Conservation (phyloP, 2,329 filamentous ascomycete genomes). For the Cladosporium sp. region DNA sequence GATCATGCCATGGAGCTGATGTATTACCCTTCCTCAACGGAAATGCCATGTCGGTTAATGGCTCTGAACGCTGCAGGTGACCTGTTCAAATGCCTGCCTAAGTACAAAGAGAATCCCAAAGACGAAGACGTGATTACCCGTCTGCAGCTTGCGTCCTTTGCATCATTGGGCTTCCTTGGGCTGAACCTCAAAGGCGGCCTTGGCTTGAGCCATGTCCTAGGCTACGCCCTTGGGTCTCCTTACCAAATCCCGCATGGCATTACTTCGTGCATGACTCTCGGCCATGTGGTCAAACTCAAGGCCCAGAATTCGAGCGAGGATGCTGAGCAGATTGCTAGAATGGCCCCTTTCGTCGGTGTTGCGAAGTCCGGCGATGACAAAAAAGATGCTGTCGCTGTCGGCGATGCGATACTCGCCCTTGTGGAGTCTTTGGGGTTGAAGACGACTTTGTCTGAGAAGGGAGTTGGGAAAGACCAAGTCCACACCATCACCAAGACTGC, state of each 20-base stretch:
- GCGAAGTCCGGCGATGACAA: constrained; percentile 33
- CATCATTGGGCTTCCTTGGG: constrained; percentile 45
- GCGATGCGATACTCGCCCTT: constrained; percentile 38
- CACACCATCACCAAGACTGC: constrained; percentile 39
- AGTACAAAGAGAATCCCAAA: constrained; percentile 40
- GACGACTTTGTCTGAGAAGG: constrained; percentile 41
- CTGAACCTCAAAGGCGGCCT: constrained; percentile 46
- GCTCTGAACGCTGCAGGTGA: constrained; percentile 39
- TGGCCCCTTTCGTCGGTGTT: constrained; percentile 41
- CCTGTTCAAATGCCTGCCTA: constrained; percentile 44
- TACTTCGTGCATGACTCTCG: constrained; percentile 49
- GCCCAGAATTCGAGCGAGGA: constrained; percentile 37
- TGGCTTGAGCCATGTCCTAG: constrained; percentile 38
- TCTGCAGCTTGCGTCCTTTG: constrained; percentile 48
- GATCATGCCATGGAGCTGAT: constrained; percentile 51
- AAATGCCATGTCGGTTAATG: constrained; percentile 45
- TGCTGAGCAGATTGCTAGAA: constrained; percentile 41
- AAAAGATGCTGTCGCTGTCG: constrained; percentile 41
- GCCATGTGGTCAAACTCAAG: constrained; percentile 50
- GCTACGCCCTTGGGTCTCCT: constrained; percentile 49
- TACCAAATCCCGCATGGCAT: constrained; percentile 53
- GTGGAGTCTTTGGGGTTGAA: constrained; percentile 40
- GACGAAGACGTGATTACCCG: constrained; percentile 45
- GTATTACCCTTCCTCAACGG: constrained; percentile 47
- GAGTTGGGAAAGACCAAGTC: constrained; percentile 37